Base-by-base conservation (phyloP, 2,329 filamentous ascomycete species). In the Arachnomyces sp. region DNA sequence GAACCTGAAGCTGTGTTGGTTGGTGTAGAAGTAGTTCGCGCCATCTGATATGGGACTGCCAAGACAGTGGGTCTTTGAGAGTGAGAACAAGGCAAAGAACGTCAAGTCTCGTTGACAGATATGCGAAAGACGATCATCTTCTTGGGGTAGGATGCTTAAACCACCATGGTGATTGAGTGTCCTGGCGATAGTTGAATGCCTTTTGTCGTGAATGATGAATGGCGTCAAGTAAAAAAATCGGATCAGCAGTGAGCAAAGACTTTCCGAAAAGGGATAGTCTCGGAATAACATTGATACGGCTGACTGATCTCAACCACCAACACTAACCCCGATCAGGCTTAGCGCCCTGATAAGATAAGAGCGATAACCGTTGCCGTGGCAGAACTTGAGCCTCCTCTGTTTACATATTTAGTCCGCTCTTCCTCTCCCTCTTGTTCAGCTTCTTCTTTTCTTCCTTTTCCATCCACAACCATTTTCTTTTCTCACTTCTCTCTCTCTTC, bases 241-340 rank as follows among this genome's bases (percentile, higher is more conserved):
- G 11, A 13, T 34, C 12, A 37, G 6, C 37, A 31, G 32, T 12
- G 36, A 18, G 13, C 21, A 25, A 25, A 25, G 9, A 21, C 3
- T 6, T 12, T 17, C n/a, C 7, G 15, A 28, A 36, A 25, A 25
- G 21, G 34, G n/a, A 13, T 21, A 17, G 14, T 36, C 17, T 14
- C 16, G 6, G 34, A 15, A 18, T 36, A 36, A 36, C 21, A n/a
- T 36, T 18, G 34, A 36, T 18, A 25, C 34, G 34, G 32, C 9
- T 34, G 28, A 28, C 18, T n/a, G 13, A n/a, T 15, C 16, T 36
- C 21, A 5, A 5, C 25, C 6, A 18, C 34, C 15, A n/a, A 7
- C 65, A 14, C 71, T 69, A 58, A 63, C 66, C 61, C 60, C 32
- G 57, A 55, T 63, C 52, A n/a, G 40, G 50, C 4, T 46, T 63